These are phyloP conservation scores for Fraxinus nigra DNA, from an alignment of 305 asterid species.

Conservation along the genomic window DNA sequence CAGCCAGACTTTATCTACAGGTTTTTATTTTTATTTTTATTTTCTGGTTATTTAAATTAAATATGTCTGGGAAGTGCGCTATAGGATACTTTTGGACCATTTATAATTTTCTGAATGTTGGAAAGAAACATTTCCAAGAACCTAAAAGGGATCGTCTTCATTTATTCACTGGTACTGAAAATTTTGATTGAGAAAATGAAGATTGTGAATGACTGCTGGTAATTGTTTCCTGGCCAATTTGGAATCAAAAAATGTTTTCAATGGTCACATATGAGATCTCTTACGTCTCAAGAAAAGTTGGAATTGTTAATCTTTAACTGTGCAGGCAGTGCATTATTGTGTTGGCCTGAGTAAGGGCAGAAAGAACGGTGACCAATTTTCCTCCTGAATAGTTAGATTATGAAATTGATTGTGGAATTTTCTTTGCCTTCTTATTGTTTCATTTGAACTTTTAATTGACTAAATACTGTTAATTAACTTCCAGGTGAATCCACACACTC, in stretches of 20 bases:
- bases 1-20: conserved; percentile 4
- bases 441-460: conserved; percentile 19
- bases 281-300: neutral
- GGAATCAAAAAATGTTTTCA: neutral
- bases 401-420: conserved; percentile 11
- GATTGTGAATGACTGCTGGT: neutral
- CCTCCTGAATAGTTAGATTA: neutral
- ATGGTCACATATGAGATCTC: neutral
- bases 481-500: conserved; percentile 99
- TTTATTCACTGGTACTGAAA: conserved; percentile 5
- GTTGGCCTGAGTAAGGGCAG: neutral
- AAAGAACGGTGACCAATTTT: neutral
- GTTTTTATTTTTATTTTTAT: neutral
- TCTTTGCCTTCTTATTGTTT: conserved; percentile 1
- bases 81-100: neutral
- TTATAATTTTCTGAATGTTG: conserved; percentile 1
- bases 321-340: neutral
- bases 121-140: neutral
- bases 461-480: conserved; percentile 28
- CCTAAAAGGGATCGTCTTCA: conserved; percentile 1
- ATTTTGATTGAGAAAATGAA: neutral
- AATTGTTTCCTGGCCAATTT: neutral
- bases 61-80: neutral
- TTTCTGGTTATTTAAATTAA: conserved; percentile 5
- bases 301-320: neutral